These are phyloP conservation scores for Ganoderma leucocontextum DNA, from an alignment of 1,284 basidiomycete genomes.

Conservation along the genomic window DNA sequence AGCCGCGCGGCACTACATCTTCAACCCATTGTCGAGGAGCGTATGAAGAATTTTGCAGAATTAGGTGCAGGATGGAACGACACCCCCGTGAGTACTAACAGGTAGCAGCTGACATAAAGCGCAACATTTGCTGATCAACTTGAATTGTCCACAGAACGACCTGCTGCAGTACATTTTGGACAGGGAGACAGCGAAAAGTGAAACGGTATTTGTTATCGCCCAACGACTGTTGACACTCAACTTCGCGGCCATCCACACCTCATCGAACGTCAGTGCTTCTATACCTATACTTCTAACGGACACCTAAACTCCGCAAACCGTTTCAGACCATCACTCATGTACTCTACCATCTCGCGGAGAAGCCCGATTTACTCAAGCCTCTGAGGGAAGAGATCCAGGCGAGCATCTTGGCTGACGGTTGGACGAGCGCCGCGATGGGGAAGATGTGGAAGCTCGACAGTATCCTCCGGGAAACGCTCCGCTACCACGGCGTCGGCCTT, in stretches of 20 bases:
- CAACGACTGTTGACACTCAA: slow-evolving; percentile 53
- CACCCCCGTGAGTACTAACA: not conserved
- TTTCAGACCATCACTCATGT: slow-evolving; percentile 46
- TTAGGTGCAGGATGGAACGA: not conserved
- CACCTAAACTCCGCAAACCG: not conserved
- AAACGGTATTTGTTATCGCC: slow-evolving; percentile 42
- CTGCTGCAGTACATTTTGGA: slow-evolving; percentile 55
- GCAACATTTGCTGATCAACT: not conserved
- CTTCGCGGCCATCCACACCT: slow-evolving; percentile 51
- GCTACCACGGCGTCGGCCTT: slow-evolving; percentile 43
- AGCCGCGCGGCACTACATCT: not conserved
- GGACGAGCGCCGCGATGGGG: slow-evolving; percentile 52
- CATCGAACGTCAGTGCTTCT: slow-evolving; percentile 43
- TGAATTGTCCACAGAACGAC: slow-evolving; percentile 45
- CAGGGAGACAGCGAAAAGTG: slow-evolving; percentile 40
- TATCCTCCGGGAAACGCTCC: slow-evolving; percentile 57
- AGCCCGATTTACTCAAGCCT: slow-evolving; percentile 49
- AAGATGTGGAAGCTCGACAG: slow-evolving; percentile 60
- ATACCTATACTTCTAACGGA: not conserved
- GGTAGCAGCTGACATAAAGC: no score
- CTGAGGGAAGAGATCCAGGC: slow-evolving; percentile 55
- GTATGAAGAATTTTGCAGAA: not conserved
- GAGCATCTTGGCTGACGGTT: slow-evolving; percentile 49
- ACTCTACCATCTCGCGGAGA: slow-evolving; percentile 50
- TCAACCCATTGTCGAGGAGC: not conserved